Evolutionary conservation across 306 rosid genomes (phyloP), one percentile per base, ranked within the genome.

Genomic region (Mucuna pruriens): DNA sequence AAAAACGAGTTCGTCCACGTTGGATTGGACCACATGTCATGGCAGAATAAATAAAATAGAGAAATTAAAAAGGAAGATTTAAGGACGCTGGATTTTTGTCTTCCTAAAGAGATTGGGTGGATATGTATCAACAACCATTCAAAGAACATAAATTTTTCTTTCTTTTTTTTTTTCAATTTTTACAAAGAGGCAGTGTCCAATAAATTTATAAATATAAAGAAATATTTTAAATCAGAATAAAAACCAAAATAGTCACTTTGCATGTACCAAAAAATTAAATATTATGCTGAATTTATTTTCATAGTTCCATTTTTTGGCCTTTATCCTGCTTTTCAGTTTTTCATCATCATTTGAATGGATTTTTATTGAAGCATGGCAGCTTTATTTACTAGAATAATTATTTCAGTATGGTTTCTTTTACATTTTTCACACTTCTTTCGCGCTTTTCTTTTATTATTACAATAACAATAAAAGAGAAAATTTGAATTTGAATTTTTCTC

Each of bases 1-100:
- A 29, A 9, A 39, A 61, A 22, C 8, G 2, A 1, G 4, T 29
- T 39, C 26, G 13, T 29, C 46, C 33, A 12, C 25, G 60, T 44
- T 33, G 85, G 78, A 58, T 12, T 63, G 88, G 76, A 71, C 72
- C 62, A 58, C 76, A 23, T 71, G 39, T 71, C 51, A 57, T 26
- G 25, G 0, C 67, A 38, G 22, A 23, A 34, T 36, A 48, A 49
- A 15, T 64, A 20, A 49, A 65, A 48, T 6, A 2, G 17, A 20
- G 19, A 20, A 77, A 77, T 51, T 20, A 25, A 60, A 60, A 16
- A 33, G 7, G 4, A 19, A 26, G 31, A 61, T 77, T 77, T 10
- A 23, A 49, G 13, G 42, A 20, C 54, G 0, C 25, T 51, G 66
- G 82, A 65, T 51, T 61, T 5, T 5, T 74, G 49, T 57, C 34